Evolutionary conservation across 2,329 filamentous ascomycete species (phyloP).

Genomic region (Alternaria tenuissima): DNA sequence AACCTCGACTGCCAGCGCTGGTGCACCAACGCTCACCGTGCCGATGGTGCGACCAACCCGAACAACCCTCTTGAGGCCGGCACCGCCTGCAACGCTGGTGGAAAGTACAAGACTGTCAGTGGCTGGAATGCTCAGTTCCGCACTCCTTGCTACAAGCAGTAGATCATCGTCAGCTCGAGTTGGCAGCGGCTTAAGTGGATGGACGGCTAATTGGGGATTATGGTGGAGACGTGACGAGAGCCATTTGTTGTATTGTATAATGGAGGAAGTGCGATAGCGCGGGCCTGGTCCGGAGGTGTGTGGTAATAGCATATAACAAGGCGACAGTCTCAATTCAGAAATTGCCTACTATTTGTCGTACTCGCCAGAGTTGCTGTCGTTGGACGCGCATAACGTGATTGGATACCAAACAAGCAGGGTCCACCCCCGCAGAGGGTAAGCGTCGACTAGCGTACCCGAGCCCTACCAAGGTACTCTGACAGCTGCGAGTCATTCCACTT

Average conservation of each 20-base stretch:
- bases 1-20: conserved; percentile 12
- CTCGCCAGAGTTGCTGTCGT: background rate
- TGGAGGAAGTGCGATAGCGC: background rate
- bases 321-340: background rate
- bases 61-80: conserved; percentile 10
- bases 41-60: conserved; percentile 3
- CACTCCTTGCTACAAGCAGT: conserved; percentile 7
- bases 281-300: background rate
- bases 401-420: conserved; percentile 2
- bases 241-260: background rate
- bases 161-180: conserved; percentile 2
- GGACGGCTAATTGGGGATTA: background rate
- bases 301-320: background rate
- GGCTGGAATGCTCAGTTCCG: conserved; percentile 10
- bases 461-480: background rate
- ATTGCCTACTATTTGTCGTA: background rate
- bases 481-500: background rate
- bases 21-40: conserved; percentile 11
- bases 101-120: conserved; percentile 11
- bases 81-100: conserved; percentile 5
- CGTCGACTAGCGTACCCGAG: background rate
- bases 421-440: background rate
- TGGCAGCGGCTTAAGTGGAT: background rate
- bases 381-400: background rate
- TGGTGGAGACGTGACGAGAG: conserved; percentile 3